Conservation (phyloP, 192 early-diverging fungal species). For the Haplosporangium gracile region DNA sequence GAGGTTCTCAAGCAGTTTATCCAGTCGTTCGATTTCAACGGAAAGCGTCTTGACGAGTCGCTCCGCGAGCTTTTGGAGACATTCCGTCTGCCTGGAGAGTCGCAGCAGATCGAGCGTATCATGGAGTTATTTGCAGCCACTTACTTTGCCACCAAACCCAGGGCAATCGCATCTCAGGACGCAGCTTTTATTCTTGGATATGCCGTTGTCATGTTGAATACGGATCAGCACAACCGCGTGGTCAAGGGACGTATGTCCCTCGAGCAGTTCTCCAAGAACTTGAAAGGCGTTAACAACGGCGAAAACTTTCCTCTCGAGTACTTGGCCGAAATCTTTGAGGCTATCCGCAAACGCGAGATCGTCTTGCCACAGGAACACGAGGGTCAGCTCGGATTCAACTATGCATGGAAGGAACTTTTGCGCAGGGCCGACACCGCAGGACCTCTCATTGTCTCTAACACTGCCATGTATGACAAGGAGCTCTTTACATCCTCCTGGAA, state of each 20-base stretch:
- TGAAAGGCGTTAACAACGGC: conserved; percentile 89
- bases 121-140: conserved; percentile 90
- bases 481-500: conserved; percentile 84
- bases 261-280: conserved; percentile 90
- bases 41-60: conserved; percentile 94
- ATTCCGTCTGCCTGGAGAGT: conserved; percentile 97
- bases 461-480: conserved; percentile 80
- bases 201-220: conserved; percentile 98
- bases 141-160: conserved; percentile 77
- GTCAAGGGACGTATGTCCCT: conserved; percentile 91
- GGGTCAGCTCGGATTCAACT: conserved; percentile 94
- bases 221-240: conserved; percentile 97
- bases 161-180: conserved; percentile 82
- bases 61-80: conserved; percentile 91
- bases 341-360: conserved; percentile 93
- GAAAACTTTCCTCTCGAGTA: conserved; percentile 88
- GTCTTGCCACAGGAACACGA: conserved; percentile 98
- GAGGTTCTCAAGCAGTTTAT: conserved; percentile 91
- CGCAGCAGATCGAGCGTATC: conserved; percentile 97
- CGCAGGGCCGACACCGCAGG: conserved; percentile 65
- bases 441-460: conserved; percentile 68
- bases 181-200: conserved; percentile 92
- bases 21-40: conserved; percentile 87
- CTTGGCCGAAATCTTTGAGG: conserved; percentile 86
- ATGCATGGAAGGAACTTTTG: conserved; percentile 90